Conservation (phyloP, 2,329 filamentous ascomycete genomes). For the Diaporthe nobilis region DNA sequence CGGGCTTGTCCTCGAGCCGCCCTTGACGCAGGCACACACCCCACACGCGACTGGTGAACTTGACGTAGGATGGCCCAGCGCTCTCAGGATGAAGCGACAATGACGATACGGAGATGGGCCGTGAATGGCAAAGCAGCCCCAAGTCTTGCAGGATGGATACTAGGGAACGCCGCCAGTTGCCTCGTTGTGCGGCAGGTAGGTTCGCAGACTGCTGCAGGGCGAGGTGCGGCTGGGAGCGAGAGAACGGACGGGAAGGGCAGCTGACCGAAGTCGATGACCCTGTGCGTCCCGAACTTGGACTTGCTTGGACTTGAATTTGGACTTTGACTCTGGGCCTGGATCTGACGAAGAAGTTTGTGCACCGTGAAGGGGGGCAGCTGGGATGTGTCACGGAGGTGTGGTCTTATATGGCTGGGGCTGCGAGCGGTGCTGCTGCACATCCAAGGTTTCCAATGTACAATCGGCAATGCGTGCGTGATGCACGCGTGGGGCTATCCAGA, state of each 20-base stretch:
- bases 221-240: conserved; percentile 8
- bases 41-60: conserved; percentile 9
- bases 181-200: neutral
- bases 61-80: neutral
- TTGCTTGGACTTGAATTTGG: neutral
- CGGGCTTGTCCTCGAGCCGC: conserved; percentile 17
- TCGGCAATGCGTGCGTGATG: conserved; percentile 29
- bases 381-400: conserved; percentile 28
- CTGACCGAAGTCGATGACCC: conserved; percentile 23
- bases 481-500: conserved; percentile 18
- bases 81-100: neutral
- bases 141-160: neutral
- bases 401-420: conserved; percentile 12
- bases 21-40: conserved; percentile 11
- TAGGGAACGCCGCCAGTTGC: conserved; percentile 1
- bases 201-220: conserved; percentile 18
- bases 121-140: neutral
- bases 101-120: neutral
- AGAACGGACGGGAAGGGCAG: conserved; percentile 10
- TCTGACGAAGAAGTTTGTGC: conserved; percentile 6
- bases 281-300: conserved; percentile 8
- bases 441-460: conserved; percentile 17
- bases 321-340: neutral
- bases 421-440: conserved; percentile 28
- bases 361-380: conserved; percentile 1